Evolutionary conservation across 1,284 basidiomycete genomes (phyloP).

Genomic region (Tilletiaria anomala): DNA sequence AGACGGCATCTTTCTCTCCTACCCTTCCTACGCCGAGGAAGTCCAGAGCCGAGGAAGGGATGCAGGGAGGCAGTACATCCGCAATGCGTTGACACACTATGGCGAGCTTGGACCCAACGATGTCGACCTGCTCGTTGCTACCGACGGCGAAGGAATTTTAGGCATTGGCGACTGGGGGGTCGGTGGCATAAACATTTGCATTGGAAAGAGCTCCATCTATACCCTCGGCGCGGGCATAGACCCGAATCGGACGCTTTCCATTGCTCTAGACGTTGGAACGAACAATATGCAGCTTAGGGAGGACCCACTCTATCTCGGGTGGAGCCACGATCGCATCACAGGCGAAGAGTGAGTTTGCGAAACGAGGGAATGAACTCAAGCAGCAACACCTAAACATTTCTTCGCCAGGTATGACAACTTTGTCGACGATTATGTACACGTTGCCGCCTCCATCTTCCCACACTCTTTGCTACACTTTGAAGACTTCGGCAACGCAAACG

Average conservation of each 20-base stretch:
- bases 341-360: too few relatives aligned
- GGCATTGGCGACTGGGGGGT: constrained; percentile 10
- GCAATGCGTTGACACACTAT: constrained; percentile 3
- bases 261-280: constrained; percentile 9
- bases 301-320: constrained; percentile 9
- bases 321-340: constrained; percentile 3
- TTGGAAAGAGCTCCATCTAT: constrained; percentile 7
- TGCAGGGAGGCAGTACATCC: constrained; percentile 2
- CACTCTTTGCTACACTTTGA: constrained; percentile 41
- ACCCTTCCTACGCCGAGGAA: constrained; percentile 4
- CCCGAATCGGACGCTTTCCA: constrained; percentile 5
- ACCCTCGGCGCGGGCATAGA: constrained; percentile 9
- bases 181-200: constrained; percentile 7
- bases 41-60: not conserved
- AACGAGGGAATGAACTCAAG: too few relatives aligned
- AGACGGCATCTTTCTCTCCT: constrained; percentile 7
- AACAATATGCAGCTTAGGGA: constrained; percentile 9
- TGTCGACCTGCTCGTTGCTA: constrained; percentile 11
- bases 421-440: constrained; percentile 6
- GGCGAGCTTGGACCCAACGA: constrained; percentile 1
- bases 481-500: constrained; percentile 39
- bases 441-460: constrained; percentile 21
- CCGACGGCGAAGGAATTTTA: constrained; percentile 10
- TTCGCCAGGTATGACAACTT: constrained; percentile 6
- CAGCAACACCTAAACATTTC: not conserved